Evolutionary conservation across 345 rosid genomes (phyloP).

Genomic region (Cochlearia excelsa): DNA sequence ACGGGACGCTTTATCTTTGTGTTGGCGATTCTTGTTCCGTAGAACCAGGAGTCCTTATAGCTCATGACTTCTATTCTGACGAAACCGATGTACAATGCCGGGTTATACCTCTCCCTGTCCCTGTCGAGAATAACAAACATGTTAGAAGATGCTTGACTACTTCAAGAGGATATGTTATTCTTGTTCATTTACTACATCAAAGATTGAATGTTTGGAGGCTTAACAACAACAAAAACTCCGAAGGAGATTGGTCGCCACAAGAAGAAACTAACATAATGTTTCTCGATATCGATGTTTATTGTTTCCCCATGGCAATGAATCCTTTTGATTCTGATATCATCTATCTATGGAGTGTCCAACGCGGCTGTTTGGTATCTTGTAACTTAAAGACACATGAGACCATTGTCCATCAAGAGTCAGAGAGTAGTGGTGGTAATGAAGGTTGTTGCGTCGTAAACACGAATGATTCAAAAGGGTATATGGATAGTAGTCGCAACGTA

Average conservation of each 20-base stretch:
- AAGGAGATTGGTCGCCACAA: neutral
- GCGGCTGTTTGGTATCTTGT: neutral
- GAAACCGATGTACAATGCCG: constrained; percentile 1
- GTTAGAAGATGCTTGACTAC: constrained; percentile 25
- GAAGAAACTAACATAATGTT: neutral
- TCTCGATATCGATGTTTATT: neutral
- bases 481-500: neutral
- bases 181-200: neutral
- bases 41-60: neutral
- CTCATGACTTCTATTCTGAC: constrained; percentile 14
- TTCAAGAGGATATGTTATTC: constrained; percentile 11
- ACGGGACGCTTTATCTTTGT: constrained; percentile 4
- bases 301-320: constrained; percentile 17
- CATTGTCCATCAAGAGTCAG: constrained; percentile 1
- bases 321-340: constrained; percentile 15
- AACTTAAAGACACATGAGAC: neutral
- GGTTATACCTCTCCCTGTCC: constrained; percentile 19
- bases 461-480: neutral
- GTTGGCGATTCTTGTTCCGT: neutral
- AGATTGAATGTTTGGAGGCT: constrained; percentile 13
- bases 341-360: constrained; percentile 7
- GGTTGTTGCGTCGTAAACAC: constrained; percentile 10
- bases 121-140: neutral
- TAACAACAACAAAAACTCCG: neutral
- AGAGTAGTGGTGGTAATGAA: neutral